Evolutionary conservation across 768 basidiomycete species (phyloP), one percentile per base, ranked within the genome.

Genomic region (Rhodotorula toruloides): DNA sequence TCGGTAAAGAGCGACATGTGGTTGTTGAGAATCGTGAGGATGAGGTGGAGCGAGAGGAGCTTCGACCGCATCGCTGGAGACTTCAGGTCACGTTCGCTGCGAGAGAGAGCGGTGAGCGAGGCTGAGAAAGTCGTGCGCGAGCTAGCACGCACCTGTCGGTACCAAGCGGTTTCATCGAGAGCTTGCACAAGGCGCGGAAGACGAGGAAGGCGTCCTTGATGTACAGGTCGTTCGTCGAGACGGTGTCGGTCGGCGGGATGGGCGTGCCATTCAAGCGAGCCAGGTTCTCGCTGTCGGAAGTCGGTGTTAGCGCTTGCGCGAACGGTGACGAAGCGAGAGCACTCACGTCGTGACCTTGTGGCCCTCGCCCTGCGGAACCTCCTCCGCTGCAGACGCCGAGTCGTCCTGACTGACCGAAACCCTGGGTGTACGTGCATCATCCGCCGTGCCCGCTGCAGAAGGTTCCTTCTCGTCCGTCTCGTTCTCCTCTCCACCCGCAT

Each of bases 11-110:
- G 79, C 39, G 85, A 81, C 85, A 94, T 88, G 74, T 98, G 91
- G 3, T 90, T 88, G 77, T 91, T 87, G 60, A 99, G 80, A 61
- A 98, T 87, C 13, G 90, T 90, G 50, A 97, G 82, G 63, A 99
- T 88, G 50, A 99, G 85, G 77, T 98, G 92, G 53, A 99, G 82
- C 0, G 96, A 92, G 31, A 99, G 83, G 40, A 97, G 80, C 76
- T 98, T 98, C 27, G 91, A 94, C 29, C 96, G 86, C 92, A 98
- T 97, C 12, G 91, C 89, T 73, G 96, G 92, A 14, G 94, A 96
- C 75, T 89, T 92, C 54, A 90, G 80, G 77, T 98, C 96, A n/a
- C 89, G 86, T 77, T 98, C 96, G 74, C 93, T 54, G 53, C 47
- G 27, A n/a, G n/a, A n/a, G n/a, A n/a, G 10, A 22, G 17, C 31